Evolutionary conservation across 768 basidiomycete species (phyloP).

Genomic region (Chalciporus chontae): DNA sequence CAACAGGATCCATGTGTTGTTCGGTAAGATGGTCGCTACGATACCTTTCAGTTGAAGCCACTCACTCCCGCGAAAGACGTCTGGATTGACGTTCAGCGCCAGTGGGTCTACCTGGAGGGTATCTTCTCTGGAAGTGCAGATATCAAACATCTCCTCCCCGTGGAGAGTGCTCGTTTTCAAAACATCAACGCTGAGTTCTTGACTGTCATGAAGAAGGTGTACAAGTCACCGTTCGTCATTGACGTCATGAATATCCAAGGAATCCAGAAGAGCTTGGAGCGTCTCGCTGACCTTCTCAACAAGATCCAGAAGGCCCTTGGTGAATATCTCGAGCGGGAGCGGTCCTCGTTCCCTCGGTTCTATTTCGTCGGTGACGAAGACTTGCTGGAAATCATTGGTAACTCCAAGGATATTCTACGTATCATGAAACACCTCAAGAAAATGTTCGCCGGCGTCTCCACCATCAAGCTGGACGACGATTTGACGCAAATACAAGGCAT

Average conservation of each 20-base stretch:
- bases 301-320: slow-evolving; percentile 99
- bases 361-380: slow-evolving; percentile 99
- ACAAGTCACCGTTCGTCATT: slow-evolving; percentile 96
- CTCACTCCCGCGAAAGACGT: slow-evolving; percentile 56
- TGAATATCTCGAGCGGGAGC: slow-evolving; percentile 97
- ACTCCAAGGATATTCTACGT: slow-evolving; percentile 96
- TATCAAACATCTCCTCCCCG: slow-evolving; percentile 97
- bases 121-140: slow-evolving; percentile 99
- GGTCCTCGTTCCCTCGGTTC: slow-evolving; percentile 97
- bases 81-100: slow-evolving; percentile 99
- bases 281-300: slow-evolving; percentile 90
- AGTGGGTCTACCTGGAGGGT: slow-evolving; percentile 99
- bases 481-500: slow-evolving; percentile 87
- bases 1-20: slow-evolving; percentile 93
- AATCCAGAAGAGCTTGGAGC: slow-evolving; percentile 96
- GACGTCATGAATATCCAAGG: slow-evolving; percentile 96
- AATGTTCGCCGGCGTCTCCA: slow-evolving; percentile 99
- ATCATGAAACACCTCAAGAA: slow-evolving; percentile 99
- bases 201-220: slow-evolving; percentile 98
- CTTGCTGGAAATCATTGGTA: slow-evolving; percentile 96
- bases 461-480: slow-evolving; percentile 83
- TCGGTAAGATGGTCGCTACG: slow-evolving; percentile 53
- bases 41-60: background rate
- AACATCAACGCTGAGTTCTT: slow-evolving; percentile 99
- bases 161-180: slow-evolving; percentile 95